Conservation (phyloP, 192 early-diverging fungal species). For the Ambispora gerdemannii region DNA sequence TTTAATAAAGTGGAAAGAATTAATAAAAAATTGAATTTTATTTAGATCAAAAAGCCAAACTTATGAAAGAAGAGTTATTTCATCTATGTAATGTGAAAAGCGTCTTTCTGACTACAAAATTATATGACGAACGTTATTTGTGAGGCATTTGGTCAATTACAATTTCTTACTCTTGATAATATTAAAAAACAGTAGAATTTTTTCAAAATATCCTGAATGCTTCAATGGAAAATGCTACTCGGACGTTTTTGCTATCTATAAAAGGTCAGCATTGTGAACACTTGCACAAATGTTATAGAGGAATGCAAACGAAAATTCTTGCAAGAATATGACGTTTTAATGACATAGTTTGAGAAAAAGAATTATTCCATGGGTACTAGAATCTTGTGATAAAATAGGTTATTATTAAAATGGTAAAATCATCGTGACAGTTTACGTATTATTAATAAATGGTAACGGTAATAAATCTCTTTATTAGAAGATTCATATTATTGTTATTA, state of each 20-base stretch:
- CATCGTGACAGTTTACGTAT: no score
- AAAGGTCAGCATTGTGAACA: conserved; percentile 74
- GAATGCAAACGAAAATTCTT: conserved; percentile 31
- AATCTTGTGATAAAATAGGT: no score
- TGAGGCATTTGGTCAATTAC: conserved; percentile 48
- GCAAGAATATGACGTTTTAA: conserved; percentile 42
- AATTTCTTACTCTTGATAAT: conserved; percentile 41
- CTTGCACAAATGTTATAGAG: conserved; percentile 48
- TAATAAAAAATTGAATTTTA: conserved; percentile 39
- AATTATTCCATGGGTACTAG: no score
- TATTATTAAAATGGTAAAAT: no score
- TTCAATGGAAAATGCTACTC: conserved; percentile 84
- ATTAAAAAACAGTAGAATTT: conserved; percentile 53
- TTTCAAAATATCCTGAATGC: conserved; percentile 81
- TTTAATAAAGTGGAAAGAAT: conserved; percentile 54
- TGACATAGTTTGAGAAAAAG: conserved; percentile 78
- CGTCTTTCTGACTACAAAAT: conserved; percentile 51
- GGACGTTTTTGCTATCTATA: conserved; percentile 73
- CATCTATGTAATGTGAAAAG: conserved; percentile 53
- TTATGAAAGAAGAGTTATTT: conserved; percentile 53
- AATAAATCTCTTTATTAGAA: no score
- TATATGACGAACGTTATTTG: conserved; percentile 50
- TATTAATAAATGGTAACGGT: no score
- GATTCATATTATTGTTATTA: no score
- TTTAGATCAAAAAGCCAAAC: conserved; percentile 39